These are phyloP conservation scores for Geoglossum cookeanum DNA, from an alignment of 2,329 filamentous ascomycete species.

Conservation along the genomic window DNA sequence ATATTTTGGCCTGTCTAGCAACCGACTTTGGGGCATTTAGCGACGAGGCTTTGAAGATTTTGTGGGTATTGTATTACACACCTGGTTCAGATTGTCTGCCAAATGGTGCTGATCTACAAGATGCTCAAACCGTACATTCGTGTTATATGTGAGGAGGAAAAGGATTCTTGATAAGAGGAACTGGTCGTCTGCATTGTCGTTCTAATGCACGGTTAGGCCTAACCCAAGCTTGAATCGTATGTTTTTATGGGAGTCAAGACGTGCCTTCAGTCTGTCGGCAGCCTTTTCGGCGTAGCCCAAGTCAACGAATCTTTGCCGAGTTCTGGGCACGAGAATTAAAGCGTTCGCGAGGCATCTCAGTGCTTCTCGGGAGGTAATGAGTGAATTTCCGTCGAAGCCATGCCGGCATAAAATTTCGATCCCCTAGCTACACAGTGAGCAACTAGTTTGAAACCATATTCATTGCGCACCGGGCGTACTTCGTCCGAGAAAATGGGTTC, in stretches of 20 bases:
- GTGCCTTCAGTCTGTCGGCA: constrained; percentile 46
- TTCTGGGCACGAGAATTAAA: constrained; percentile 47
- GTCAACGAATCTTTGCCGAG: constrained; percentile 55
- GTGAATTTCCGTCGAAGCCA: constrained; percentile 48
- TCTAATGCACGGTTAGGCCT: constrained; percentile 20
- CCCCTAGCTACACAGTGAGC: constrained; percentile 32
- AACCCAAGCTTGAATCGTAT: not conserved
- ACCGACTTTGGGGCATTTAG: constrained; percentile 32
- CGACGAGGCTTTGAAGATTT: not conserved
- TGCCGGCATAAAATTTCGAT: constrained; percentile 53
- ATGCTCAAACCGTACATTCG: constrained; percentile 43
- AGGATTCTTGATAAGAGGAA: constrained; percentile 66
- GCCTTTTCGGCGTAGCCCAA: constrained; percentile 47
- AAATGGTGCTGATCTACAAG: constrained; percentile 48
- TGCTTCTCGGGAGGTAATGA: constrained; percentile 50
- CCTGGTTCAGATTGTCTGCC: constrained; percentile 44
- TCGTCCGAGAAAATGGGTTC: constrained; percentile 70
- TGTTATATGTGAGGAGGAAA: constrained; percentile 63
- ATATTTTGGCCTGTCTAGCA: constrained; percentile 43
- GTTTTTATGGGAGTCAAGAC: constrained; percentile 4
- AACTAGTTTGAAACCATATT: not conserved
- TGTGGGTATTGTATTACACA: constrained; percentile 2
- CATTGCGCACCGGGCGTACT: constrained; percentile 5
- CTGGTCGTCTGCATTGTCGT: constrained; percentile 61
- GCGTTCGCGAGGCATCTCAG: constrained; percentile 74